Conservation (phyloP, 2,329 filamentous ascomycete genomes). For the Talaromyces pinophilus region DNA sequence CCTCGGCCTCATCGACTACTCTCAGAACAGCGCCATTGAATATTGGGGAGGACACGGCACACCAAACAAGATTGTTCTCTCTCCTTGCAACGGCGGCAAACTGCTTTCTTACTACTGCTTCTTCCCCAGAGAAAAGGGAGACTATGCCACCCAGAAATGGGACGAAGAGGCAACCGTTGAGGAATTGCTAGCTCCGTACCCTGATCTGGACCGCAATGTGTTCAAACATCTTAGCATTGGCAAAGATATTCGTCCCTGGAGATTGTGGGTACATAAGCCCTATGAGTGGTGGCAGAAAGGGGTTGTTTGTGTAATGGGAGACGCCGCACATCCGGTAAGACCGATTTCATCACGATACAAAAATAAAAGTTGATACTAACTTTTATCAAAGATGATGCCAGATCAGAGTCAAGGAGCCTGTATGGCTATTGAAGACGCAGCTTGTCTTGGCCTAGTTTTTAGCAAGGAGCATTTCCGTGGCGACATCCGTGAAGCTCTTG, state of each 20-base stretch:
- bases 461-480: conserved; percentile 51
- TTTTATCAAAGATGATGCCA: conserved; percentile 57
- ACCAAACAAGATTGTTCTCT: conserved; percentile 70
- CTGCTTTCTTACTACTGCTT: conserved; percentile 71
- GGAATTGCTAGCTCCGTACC: conserved; percentile 63
- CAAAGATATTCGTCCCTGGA: conserved; percentile 65
- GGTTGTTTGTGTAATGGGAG: conserved; percentile 61
- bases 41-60: conserved; percentile 68
- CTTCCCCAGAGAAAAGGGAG: conserved; percentile 61
- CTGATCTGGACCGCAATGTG: conserved; percentile 61
- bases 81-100: conserved; percentile 66
- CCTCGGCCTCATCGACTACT: conserved; percentile 65
- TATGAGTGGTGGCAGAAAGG: conserved; percentile 60
- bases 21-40: conserved; percentile 61
- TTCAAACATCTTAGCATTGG: conserved; percentile 60
- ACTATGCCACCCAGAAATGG: conserved; percentile 65
- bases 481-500: conserved; percentile 51
- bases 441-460: conserved; percentile 64
- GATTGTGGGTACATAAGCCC: conserved; percentile 56
- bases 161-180: conserved; percentile 57
- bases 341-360: neutral
- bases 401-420: conserved; percentile 70
- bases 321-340: conserved; percentile 61
- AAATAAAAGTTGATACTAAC: neutral
- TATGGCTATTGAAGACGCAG: conserved; percentile 69